These are phyloP conservation scores for Wickerhamiella nectarea DNA, from an alignment of 805 yeast species.

Conservation along the genomic window DNA sequence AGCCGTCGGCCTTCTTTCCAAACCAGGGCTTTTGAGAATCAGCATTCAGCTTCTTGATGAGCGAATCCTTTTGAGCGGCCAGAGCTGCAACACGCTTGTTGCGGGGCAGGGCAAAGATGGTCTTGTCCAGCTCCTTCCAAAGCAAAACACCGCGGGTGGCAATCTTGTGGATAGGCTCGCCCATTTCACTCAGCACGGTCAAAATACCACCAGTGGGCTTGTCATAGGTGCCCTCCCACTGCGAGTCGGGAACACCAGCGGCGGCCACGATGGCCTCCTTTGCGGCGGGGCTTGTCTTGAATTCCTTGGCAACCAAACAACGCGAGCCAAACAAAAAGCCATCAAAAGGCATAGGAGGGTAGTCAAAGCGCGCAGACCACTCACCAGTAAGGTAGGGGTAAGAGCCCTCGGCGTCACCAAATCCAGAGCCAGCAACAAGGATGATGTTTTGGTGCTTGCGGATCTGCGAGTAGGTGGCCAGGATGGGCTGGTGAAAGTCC, in stretches of 20 bases:
- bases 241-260: constrained; percentile 71
- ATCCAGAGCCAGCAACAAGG: constrained; percentile 94
- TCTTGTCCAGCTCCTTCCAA: constrained; percentile 89
- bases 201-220: constrained; percentile 94
- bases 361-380: constrained; percentile 78
- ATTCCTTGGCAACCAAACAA: constrained; percentile 95
- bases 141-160: constrained; percentile 96
- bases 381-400: constrained; percentile 95
- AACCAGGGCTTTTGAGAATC: constrained; percentile 99
- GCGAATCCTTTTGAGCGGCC: constrained; percentile 69
- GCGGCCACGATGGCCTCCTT: constrained; percentile 83
- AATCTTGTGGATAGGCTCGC: constrained; percentile 97
- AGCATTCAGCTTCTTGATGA: constrained; percentile 72
- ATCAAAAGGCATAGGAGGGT: constrained; percentile 98
- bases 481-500: constrained; percentile 95
- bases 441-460: constrained; percentile 84
- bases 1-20: constrained; percentile 55
- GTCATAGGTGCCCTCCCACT: constrained; percentile 93
- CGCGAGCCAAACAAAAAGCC: constrained; percentile 94
- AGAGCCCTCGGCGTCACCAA: constrained; percentile 93
- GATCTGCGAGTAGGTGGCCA: constrained; percentile 89
- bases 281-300: constrained; percentile 85
- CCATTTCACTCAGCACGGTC: constrained; percentile 97
- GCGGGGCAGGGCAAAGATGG: constrained; percentile 83
- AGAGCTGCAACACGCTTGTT: constrained; percentile 67